Conservation (phyloP, 2,329 filamentous ascomycete species). For the Biscogniauxia mediterranea region DNA sequence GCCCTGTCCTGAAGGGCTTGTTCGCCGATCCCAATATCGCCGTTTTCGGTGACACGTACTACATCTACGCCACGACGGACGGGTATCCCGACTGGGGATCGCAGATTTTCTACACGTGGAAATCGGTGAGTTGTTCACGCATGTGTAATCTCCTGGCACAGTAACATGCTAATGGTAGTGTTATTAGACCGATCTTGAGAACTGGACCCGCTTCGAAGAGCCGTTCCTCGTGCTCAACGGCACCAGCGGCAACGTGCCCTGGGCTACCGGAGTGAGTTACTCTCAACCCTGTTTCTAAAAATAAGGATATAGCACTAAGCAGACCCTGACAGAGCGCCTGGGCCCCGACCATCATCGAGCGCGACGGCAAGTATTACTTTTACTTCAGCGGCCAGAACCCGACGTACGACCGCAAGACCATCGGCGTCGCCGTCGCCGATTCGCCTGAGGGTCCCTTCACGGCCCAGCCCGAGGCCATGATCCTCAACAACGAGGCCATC, state of each 20-base stretch:
- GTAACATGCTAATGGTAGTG: no score
- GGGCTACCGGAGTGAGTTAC: conserved; percentile 52
- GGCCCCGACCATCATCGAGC: conserved; percentile 62
- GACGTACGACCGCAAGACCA: conserved; percentile 54
- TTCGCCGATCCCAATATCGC: conserved; percentile 49
- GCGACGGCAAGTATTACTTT: conserved; percentile 62
- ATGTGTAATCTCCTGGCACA: neutral
- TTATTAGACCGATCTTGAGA: conserved; percentile 35
- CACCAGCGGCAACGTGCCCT: conserved; percentile 54
- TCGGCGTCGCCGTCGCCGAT: conserved; percentile 58
- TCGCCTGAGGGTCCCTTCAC: conserved; percentile 59
- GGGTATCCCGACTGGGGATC: conserved; percentile 44
- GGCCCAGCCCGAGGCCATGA: conserved; percentile 52
- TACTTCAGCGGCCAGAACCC: conserved; percentile 57
- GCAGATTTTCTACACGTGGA: conserved; percentile 48
- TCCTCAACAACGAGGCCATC: conserved; percentile 48
- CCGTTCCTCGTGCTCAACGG: conserved; percentile 46
- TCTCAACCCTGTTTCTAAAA: neutral
- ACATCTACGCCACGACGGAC: conserved; percentile 48
- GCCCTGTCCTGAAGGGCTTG: conserved; percentile 38
- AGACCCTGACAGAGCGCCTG: conserved; percentile 49
- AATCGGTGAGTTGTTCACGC: conserved; percentile 29
- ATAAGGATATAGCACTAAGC: neutral
- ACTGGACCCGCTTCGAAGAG: conserved; percentile 40
- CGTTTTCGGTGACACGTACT: conserved; percentile 42